Percentiles rank a stretch among this genome's conserved stretches.
Conservation (phyloP, 345 rosid genomes). For the Lenwebbia sp. region DNA sequence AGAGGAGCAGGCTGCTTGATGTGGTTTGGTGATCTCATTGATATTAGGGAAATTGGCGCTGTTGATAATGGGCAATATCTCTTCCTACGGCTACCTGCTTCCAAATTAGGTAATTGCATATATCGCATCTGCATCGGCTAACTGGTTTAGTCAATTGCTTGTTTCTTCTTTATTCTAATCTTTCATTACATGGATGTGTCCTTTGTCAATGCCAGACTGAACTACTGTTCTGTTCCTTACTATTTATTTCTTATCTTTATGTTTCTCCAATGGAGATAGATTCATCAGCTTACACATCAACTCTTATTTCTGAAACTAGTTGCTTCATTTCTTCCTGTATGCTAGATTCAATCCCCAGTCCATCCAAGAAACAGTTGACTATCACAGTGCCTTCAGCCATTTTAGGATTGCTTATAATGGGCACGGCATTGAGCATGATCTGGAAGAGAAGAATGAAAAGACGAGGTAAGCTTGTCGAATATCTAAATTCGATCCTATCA, state of each 20-base stretch:
- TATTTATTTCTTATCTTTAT: background rate
- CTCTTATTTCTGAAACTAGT: background rate
- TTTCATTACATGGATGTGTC: background rate
- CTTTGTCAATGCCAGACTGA: background rate
- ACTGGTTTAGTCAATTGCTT: background rate
- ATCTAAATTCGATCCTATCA: too few species aligned
- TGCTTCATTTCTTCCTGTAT: background rate
- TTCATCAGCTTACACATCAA: background rate
- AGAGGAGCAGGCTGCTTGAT: slow-evolving; percentile 17
- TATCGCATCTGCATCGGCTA: background rate
- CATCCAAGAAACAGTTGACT: background rate
- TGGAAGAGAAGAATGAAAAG: background rate
- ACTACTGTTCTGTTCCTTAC: background rate
- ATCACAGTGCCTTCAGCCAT: background rate
- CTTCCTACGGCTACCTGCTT: background rate
- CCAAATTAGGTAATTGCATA: background rate
- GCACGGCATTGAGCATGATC: background rate
- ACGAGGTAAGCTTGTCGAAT: too few species aligned
- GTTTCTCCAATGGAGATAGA: background rate
- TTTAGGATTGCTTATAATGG: background rate
- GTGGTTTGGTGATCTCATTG: slow-evolving; percentile 7
- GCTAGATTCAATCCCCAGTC: background rate
- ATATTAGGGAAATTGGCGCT: background rate
- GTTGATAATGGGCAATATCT: background rate
- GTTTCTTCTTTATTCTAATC: background rate